Base-by-base conservation (phyloP, 331 rosid genomes). In the Ulmus americana region DNA sequence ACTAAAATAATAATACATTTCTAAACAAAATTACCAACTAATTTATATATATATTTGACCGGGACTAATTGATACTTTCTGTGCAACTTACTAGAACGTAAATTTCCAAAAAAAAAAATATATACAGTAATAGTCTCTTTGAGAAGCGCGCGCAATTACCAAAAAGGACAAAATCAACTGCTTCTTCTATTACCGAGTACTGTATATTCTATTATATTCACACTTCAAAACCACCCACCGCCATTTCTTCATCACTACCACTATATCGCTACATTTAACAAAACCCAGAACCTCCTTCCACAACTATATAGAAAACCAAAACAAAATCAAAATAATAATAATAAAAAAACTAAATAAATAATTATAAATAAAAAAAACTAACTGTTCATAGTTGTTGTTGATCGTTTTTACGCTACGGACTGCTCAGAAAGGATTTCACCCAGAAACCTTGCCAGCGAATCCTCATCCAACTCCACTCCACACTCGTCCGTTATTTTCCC, bases 341-440 rank as follows among this genome's bases (percentile, higher is more conserved):
- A 50, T n/a, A 6, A 50, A 14, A 50, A 15, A 50, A 50, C 28
- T 3, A 12, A 6, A 13, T 41, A 46, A 63, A 48, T 16, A 20
- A 20, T 20, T 20, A 0, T 20, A 0, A n/a, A n/a, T 18, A 20
- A 20, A 20, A 28, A 28, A 1, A 28, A 28, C 0, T 2, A 28
- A 28, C 35, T 28, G 35, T 28, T 28, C 35, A 28, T 28, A 1
- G 4, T 28, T 28, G 35, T 28, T 28, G 35, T 28, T 28, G 35
- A 28, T 28, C 35, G 35, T 28, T 28, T 28, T 28, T 46, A 63
- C 9, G 43, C 55, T 14, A 63, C 11, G 3, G 20, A 45, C 52
- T 35, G 55, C 68, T 47, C 68, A 4, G 67, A 10, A 28, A 6
- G 55, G 56, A 55, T 61, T 68, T 74, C 78, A 10, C 47, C 63